Evolutionary conservation across 495 filamentous ascomycete genomes (phyloP), one percentile per base, ranked within the genome.

Genomic region (Hyphodiscus hymeniophilus): DNA sequence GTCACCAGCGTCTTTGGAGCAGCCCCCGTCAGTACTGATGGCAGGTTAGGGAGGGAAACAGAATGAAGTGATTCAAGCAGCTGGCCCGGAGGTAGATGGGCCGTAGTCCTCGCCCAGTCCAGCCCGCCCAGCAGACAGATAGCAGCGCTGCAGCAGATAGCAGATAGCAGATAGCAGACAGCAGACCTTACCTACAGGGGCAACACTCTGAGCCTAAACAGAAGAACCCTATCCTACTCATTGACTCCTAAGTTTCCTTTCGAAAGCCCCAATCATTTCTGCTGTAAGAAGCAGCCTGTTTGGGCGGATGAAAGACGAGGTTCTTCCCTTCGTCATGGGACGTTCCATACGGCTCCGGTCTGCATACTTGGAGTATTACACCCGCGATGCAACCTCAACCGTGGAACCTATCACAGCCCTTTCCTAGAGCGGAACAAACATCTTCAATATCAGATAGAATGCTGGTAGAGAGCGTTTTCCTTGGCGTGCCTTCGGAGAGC

Each of bases 131-230:
- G n/a, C n/a, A n/a, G n/a, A n/a, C n/a, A n/a, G n/a, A n/a, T n/a
- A n/a, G n/a, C n/a, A n/a, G n/a, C n/a, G n/a, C n/a, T n/a, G n/a
- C n/a, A n/a, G n/a, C n/a, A n/a, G n/a, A n/a, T n/a, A n/a, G n/a
- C n/a, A n/a, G n/a, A n/a, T n/a, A n/a, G n/a, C n/a, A n/a, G n/a
- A n/a, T n/a, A n/a, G n/a, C n/a, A n/a, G n/a, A n/a, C n/a, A 28
- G 10, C 26, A 28, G 26, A 28, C 10, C 26, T 28, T 28, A 28
- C n/a, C n/a, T n/a, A 28, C 28, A 7, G 4, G 28, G 15, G 8
- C n/a, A 34, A 5, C 28, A 38, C 24, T 15, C 47, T 47, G 51
- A 54, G 51, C 51, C 51, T 54, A 54, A 54, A 48, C n/a, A 15
- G n/a, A 21, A 38, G 20, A 26, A 13, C 7, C 23, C 36, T 22